These are phyloP conservation scores for Testicularia cyperi DNA, from an alignment of 1,284 basidiomycete species.

Conservation along the genomic window DNA sequence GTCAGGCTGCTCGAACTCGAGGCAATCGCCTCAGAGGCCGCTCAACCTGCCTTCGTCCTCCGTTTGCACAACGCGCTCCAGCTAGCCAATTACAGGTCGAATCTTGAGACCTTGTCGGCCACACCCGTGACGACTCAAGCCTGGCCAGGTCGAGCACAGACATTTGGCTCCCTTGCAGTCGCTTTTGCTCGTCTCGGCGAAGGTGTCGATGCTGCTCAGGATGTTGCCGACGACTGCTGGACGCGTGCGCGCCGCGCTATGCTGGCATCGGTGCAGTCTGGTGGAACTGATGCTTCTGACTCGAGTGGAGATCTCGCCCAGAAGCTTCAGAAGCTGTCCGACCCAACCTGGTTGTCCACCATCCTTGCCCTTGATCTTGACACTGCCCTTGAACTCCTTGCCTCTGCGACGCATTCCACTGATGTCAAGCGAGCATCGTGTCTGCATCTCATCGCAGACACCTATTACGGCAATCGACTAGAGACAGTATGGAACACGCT, in stretches of 20 bases:
- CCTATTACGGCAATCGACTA: constrained; percentile 40
- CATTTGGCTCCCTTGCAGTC: constrained; percentile 38
- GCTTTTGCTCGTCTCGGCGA: constrained; percentile 34
- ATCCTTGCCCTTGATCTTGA: constrained; percentile 42
- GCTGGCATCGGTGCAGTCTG: neutral
- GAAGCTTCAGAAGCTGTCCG: constrained; percentile 1
- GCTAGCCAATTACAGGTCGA: constrained; percentile 10
- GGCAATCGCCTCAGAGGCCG: constrained; percentile 27
- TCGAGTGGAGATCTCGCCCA: neutral
- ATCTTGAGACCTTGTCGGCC: too few species aligned
- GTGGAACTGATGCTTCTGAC: neutral
- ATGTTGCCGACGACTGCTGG: constrained; percentile 30
- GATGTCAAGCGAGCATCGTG: constrained; percentile 28
- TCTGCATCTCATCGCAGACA: constrained; percentile 41
- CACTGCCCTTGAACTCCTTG: constrained; percentile 28
- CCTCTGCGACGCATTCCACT: constrained; percentile 4
- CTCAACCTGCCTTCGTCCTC: constrained; percentile 31
- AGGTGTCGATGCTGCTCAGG: constrained; percentile 22
- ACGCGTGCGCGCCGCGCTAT: constrained; percentile 13
- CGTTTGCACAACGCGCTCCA: constrained; percentile 40
- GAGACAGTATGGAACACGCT: constrained; percentile 42
- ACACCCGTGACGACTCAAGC: constrained; percentile 2
- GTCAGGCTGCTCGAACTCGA: constrained; percentile 42
- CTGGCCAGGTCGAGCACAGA: constrained; percentile 8
- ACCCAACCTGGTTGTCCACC: constrained; percentile 37